phyloP scores from a whole-genome alignment of 768 basidiomycete genomes.

The Hysterangium stoloniferum region DNA sequence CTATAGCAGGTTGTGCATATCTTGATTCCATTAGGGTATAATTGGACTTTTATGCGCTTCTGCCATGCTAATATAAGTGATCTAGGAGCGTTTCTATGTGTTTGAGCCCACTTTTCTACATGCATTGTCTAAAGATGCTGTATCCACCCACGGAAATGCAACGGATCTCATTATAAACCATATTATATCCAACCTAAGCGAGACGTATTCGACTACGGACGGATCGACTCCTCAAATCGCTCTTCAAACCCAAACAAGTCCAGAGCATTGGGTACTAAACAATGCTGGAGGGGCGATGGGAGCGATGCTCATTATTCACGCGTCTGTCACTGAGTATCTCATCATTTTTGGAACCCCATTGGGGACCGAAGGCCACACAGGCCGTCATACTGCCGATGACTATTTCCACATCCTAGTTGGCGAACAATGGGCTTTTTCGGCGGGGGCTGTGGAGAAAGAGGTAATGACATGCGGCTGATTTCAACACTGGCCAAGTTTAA shows the following conservation, averaged over 20 bases:
- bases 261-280: constrained; percentile 72
- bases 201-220: constrained; percentile 53
- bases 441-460: constrained; percentile 81
- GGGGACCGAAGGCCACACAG: constrained; percentile 94
- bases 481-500: background rate
- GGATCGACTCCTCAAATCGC: constrained; percentile 41
- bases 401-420: constrained; percentile 95
- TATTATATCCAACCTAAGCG: constrained; percentile 74
- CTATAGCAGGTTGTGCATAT: constrained; percentile 9
- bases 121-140: constrained; percentile 64
- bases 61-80: background rate
- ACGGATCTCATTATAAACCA: constrained; percentile 69
- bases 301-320: constrained; percentile 96
- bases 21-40: constrained; percentile 11
- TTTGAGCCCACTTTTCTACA: constrained; percentile 69
- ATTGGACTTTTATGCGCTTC: background rate
- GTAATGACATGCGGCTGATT: constrained; percentile 20
- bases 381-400: constrained; percentile 92
- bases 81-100: constrained; percentile 79
- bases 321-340: constrained; percentile 93
- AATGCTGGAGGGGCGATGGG: constrained; percentile 99
- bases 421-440: constrained; percentile 88
- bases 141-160: constrained; percentile 57
- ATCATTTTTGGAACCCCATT: constrained; percentile 95
- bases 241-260: constrained; percentile 40